Base-by-base conservation (phyloP, 768 basidiomycete species). In the Epithele typhae region DNA sequence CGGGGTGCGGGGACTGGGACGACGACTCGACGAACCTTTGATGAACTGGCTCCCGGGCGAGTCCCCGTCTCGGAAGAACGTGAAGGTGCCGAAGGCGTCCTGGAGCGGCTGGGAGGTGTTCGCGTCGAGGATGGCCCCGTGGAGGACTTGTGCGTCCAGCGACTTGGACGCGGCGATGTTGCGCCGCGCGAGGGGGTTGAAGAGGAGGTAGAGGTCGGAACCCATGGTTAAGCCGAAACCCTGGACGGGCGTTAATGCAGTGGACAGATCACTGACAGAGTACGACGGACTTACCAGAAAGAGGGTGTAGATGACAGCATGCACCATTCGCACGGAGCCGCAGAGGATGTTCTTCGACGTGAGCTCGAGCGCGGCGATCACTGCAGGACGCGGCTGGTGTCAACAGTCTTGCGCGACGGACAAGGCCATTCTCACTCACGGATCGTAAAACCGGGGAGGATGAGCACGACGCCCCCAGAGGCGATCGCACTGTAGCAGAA, bases 401-500 rank as follows among this genome's bases (percentile, higher is more conserved):
- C 40, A 23, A 35, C 32, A 25, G 23, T 5, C 3, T 12, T 15
- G 33, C 37, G 24, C 15, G 17, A n/a, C 40, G 30, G n/a, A n/a
- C n/a, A n/a, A n/a, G n/a, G n/a, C n/a, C n/a, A n/a, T n/a, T n/a
- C n/a, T n/a, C 15, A 68, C 87, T 67, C 59, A 88, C 88, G 67
- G 45, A 90, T 76, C 11, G 86, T 87, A 58, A 89, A 93, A 23
- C 90, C 92, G 8, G 92, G 92, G 12, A 94, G 77, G 52, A 95
- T 91, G 38, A 90, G 75, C n/a, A 93, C 87, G 8, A 94, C 86
- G 2, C 90, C 90, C 25, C 88, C 87, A 10, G 89, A 90, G 8
- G 92, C 88, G 51, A 95, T 82, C 3, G 93, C 85, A 40, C 84
- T 87, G 66, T 92, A 96, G 64, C 93, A 96, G 62, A 94, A 94